Base-by-base conservation (phyloP, 768 basidiomycete genomes). In the Pulveroboletus sp. region DNA sequence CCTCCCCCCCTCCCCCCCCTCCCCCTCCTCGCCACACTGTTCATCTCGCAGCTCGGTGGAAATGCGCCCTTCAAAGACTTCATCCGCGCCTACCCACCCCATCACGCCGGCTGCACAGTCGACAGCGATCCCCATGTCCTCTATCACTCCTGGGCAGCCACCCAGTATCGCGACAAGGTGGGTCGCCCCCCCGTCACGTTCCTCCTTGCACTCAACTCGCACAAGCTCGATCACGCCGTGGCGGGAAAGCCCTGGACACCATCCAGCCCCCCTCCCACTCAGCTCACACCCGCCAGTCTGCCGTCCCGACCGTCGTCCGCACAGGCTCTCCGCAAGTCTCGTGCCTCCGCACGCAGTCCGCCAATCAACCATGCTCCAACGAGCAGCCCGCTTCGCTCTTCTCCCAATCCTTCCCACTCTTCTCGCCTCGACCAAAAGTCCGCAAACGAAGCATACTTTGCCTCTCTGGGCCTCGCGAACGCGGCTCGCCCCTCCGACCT, bases 91-190 rank as follows among this genome's bases (percentile, higher is more conserved):
- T 91, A 92, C 65, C 83, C 86, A 9, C 66, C 73, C 8, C 80
- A 83, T 47, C 79, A 81, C 58, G 84, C 84, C 35, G 89, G 88
- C 8, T 86, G 85, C 71, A 80, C 72, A 43, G 78, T 82, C 31
- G 75, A 71, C 46, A 75, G 83, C 61, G 80, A 72, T 52, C 61
- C 83, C 28, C 78, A 85, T 58, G 85, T 91, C 57, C 91, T 80
- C 48, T 97, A 97, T 69, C 90, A 92, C 63, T 87, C 81, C 35
- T 96, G 94, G 92, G 89, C 93, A 2, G 95, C 93, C 1, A 75
- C 87, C 2, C 93, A 97, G 70, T 98, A 98, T 70, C 82, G 89
- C 38, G 90, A 93, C 69, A 99, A 96, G 77, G 93, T 89, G 57
- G 47, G 47, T n/a, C 57, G 0, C n/a, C 47, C 50, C 26, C 41